Conservation (phyloP, 192 early-diverging fungal genomes). For the Dimargaris verticillata region DNA sequence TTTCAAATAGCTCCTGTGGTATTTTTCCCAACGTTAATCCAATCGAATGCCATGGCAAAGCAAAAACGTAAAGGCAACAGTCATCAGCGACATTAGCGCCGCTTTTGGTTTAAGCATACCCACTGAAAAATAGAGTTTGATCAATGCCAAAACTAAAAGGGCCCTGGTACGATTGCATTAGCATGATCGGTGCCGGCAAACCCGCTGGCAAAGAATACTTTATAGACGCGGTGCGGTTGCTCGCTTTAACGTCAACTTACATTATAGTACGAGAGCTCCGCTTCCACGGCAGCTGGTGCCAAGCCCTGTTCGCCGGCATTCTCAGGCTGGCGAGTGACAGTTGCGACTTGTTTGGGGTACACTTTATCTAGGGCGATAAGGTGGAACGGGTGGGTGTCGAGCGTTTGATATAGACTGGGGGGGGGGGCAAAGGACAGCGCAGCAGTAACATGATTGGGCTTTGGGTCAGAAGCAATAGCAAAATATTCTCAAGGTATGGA, state of each 20-base stretch:
- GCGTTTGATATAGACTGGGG: neutral
- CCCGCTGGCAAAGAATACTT: neutral
- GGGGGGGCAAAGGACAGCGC: neutral
- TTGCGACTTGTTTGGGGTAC: neutral
- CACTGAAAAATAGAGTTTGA: neutral
- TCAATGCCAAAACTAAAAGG: neutral
- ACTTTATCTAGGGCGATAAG: neutral
- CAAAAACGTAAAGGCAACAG: neutral
- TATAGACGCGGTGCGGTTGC: neutral
- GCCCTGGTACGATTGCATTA: neutral
- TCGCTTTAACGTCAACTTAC: neutral
- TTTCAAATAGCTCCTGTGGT: conserved; percentile 38
- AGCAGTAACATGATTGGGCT: neutral
- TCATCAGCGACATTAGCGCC: neutral
- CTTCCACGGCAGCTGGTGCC: neutral
- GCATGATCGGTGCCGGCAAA: neutral
- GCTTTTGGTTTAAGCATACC: neutral
- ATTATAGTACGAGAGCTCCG: neutral
- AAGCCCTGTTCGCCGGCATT: neutral
- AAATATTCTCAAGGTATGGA: neutral
- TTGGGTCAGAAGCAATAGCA: neutral
- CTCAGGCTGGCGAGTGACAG: no score
- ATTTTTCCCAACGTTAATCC: no score
- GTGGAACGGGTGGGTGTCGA: neutral
- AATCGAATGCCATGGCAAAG: neutral